Base-by-base conservation (phyloP, 441 rosid species). In the Isatis lusitanica region DNA sequence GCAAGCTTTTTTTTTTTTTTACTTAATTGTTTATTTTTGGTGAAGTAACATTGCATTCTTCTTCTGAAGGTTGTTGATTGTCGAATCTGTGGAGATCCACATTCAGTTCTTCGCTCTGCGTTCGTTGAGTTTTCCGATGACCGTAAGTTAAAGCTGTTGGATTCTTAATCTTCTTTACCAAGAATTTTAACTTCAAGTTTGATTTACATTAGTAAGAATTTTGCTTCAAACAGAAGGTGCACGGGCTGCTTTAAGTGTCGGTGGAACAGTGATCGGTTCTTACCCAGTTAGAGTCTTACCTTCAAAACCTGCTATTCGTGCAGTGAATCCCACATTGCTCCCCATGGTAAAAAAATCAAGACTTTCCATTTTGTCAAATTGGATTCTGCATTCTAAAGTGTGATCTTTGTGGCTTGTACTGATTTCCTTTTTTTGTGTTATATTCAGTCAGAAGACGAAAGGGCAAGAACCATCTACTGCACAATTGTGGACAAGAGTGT, bases 41-140 rank as follows among this genome's bases (percentile, higher is more conserved):
- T 50, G 11, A 39, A 38, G 52, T 61, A 12, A 71, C 10, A 39
- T 18, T 28, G 21, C 31, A 6, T 13, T 71, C 9, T 62, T 47
- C 44, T 61, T 51, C 10, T 30, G 17, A 61, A 86, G 90, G 88
- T 86, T 80, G 85, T 86, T 80, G 90, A 86, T 75, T 86, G 90
- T 72, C 76, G 90, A 61, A 83, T 86, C 56, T 86, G 88, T 72
- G 88, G 86, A 17, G 90, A 86, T 76, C 86, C 88, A 61, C 82
- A 83, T 80, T 86, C 90, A 17, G 80, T 84, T 75, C 88, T 86
- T 69, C 88, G 88, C 36, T 86, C 84, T 76, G 90, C 88, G 52
- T 86, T 86, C 71, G 88, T 86, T 62, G 90, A 86, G 80, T 86
- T 86, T 57, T 79, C 88, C 17, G 85, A 84, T 71, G 88, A 83